phyloP scores from a whole-genome alignment of 2,329 filamentous ascomycete species.

The Aquanectria penicillioides region DNA sequence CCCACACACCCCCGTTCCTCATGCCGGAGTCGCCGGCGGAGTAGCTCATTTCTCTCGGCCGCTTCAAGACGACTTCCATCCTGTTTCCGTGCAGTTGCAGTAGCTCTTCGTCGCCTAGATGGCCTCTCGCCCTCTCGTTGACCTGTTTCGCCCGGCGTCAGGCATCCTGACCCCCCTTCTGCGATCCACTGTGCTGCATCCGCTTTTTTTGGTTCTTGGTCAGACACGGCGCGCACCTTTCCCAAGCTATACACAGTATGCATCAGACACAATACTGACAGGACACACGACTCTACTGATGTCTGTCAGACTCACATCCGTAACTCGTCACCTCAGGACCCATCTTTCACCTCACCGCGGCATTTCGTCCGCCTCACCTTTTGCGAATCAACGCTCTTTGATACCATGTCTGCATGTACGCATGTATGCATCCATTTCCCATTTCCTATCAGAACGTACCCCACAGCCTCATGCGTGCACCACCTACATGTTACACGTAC shows the following conservation, averaged over 20 bases:
- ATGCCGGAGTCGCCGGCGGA: slow-evolving; percentile 43
- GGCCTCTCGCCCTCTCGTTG: slow-evolving; percentile 1
- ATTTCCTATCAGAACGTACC: too few species aligned
- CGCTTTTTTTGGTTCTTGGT: slow-evolving; percentile 6
- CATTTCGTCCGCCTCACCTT: slow-evolving; percentile 10
- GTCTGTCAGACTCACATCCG: slow-evolving; percentile 17
- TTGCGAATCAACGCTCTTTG: neutral
- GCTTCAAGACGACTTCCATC: slow-evolving; percentile 34
- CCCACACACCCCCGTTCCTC: slow-evolving; percentile 29
- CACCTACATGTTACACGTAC: too few species aligned
- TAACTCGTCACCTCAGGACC: slow-evolving; percentile 5
- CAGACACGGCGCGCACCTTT: slow-evolving; percentile 16
- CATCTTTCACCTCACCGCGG: slow-evolving; percentile 15
- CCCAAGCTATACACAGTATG: neutral
- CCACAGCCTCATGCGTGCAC: too few species aligned
- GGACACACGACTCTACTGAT: neutral
- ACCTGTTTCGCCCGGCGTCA: slow-evolving; percentile 1
- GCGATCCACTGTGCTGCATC: slow-evolving; percentile 20
- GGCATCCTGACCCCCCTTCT: slow-evolving; percentile 10
- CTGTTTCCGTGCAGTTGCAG: slow-evolving; percentile 39
- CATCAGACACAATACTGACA: neutral
- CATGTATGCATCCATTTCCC: too few species aligned
- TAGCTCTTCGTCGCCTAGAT: slow-evolving; percentile 22
- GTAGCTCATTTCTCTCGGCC: slow-evolving; percentile 29
- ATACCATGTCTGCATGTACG: neutral